Conservation (phyloP, 768 basidiomycete species). For the Boletus fagicola region DNA sequence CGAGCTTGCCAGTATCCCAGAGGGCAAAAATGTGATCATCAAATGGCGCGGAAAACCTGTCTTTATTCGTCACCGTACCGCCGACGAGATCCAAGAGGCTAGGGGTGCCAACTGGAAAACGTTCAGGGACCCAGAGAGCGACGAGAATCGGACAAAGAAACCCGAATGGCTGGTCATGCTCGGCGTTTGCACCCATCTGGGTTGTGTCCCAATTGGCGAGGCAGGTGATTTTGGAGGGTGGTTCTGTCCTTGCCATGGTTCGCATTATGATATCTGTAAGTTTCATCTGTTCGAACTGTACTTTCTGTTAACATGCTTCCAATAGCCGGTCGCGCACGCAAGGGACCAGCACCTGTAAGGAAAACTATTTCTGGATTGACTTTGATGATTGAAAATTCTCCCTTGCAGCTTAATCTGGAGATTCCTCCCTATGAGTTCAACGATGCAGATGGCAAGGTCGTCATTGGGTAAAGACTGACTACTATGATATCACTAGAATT, state of each 20-base stretch:
- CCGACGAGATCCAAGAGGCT: conserved; percentile 90
- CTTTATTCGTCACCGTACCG: conserved; percentile 95
- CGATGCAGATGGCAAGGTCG: conserved; percentile 80
- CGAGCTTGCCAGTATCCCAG: conserved; percentile 84
- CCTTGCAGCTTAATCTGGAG: conserved; percentile 82
- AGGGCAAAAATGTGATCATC: conserved; percentile 96
- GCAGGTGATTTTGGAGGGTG: conserved; percentile 97
- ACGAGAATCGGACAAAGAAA: conserved; percentile 85
- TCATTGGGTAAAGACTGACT: conserved; percentile 63
- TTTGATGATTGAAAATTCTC: conserved; percentile 10
- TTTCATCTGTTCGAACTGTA: conserved; percentile 4
- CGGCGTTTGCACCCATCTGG: conserved; percentile 95
- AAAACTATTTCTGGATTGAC: neutral
- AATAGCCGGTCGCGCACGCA: conserved; percentile 88
- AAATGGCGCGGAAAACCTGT: conserved; percentile 99
- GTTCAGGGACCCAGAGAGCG: conserved; percentile 89
- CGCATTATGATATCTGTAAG: conserved; percentile 95
- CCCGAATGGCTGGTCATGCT: conserved; percentile 96
- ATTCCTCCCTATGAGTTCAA: conserved; percentile 87
- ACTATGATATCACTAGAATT: conserved; percentile 11
- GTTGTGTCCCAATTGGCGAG: conserved; percentile 98
- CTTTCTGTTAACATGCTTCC: conserved; percentile 14
- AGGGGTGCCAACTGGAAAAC: conserved; percentile 78
- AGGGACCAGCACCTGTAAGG: conserved; percentile 93
- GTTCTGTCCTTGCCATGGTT: conserved; percentile 99